Evolutionary conservation across 305 asterid genomes (phyloP), one percentile per base, ranked within the genome.

Genomic region (Striga hermonthica): DNA sequence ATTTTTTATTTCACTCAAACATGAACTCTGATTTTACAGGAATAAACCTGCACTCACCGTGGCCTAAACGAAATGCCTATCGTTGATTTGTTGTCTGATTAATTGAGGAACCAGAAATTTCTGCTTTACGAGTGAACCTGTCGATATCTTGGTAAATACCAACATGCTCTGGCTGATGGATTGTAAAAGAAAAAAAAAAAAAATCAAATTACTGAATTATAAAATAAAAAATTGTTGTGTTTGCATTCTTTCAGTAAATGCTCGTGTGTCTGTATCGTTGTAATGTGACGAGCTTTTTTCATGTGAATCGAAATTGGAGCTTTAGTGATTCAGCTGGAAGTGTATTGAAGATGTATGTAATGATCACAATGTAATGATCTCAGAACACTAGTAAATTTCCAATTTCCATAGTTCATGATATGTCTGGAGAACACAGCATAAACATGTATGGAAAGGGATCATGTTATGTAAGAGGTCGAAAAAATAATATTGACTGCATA

Each of bases 111-210:
- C 9, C 44, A 8, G 8, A 4, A 8, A 4, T 39, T 39, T 64
- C 60, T 39, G 38, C 63, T 36, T 47, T 53, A 58, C 5, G 31
- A 11, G 3, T 48, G 10, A 41, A 74, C 49, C 15, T 22, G 70
- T 60, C 47, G 53, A 64, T 31, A 60, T 52, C 34, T n/a, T 56
- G 47, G 31, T 72, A 75, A 55, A 77, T 49, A 37, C 60, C 9
- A 66, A 63, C 74, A 50, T 13, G 50, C 70, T 66, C 52, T 60
- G 13, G 65, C 64, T 44, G 6, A 68, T 39, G 50, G 67, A 35
- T 62, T 65, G 76, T 70, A 65, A 73, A 14, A 66, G 66, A 73
- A 14, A 66, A 69, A 40, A 35, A 73, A 14, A 66, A 69, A 40
- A 35, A 54, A 55, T 44, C 56, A n/a, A 40, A 75, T 72, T 66